Conservation (phyloP, 2,329 filamentous ascomycete species). For the Myriangium duriaei region DNA sequence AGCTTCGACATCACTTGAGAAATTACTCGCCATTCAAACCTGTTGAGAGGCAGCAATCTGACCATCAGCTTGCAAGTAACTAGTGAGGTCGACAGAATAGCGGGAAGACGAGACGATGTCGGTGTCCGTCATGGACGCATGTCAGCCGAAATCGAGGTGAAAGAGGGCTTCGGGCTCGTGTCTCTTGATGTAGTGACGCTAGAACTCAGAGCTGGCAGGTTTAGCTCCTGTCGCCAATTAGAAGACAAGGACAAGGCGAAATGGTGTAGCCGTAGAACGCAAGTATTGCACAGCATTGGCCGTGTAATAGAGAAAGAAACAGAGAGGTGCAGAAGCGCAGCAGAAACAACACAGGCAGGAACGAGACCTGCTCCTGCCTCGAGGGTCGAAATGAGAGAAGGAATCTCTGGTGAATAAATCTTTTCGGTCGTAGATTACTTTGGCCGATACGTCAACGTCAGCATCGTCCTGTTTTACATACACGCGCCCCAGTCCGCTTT, state of each 20-base stretch:
- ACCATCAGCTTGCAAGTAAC: slow-evolving; percentile 14
- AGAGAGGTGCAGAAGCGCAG: too few relatives aligned
- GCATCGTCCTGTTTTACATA: slow-evolving; percentile 10
- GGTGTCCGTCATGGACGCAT: slow-evolving; percentile 5
- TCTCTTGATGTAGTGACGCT: slow-evolving; percentile 1
- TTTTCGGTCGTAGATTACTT: neutral
- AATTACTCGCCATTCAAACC: too few relatives aligned
- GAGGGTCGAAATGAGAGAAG: too few relatives aligned
- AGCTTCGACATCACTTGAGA: too few relatives aligned
- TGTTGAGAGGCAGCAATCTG: neutral
- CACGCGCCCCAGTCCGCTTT: slow-evolving; percentile 8
- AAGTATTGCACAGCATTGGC: too few relatives aligned
- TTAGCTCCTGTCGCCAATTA: too few relatives aligned
- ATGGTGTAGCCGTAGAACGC: too few relatives aligned
- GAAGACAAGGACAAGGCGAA: too few relatives aligned
- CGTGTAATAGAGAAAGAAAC: too few relatives aligned
- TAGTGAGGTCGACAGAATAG: slow-evolving; percentile 15
- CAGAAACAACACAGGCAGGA: too few relatives aligned
- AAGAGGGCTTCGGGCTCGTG: neutral
- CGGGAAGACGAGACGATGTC: slow-evolving; percentile 5
- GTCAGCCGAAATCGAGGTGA: slow-evolving; percentile 3
- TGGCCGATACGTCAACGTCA: slow-evolving; percentile 4
- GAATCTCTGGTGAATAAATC: neutral
- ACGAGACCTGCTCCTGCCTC: too few relatives aligned
- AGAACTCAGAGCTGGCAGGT: too few relatives aligned